A percentile compares a stretch with the other conserved stretches of the same genome.
These are phyloP conservation scores for Didymella pinodella DNA, from an alignment of 2,329 filamentous ascomycete genomes.

Conservation along the genomic window DNA sequence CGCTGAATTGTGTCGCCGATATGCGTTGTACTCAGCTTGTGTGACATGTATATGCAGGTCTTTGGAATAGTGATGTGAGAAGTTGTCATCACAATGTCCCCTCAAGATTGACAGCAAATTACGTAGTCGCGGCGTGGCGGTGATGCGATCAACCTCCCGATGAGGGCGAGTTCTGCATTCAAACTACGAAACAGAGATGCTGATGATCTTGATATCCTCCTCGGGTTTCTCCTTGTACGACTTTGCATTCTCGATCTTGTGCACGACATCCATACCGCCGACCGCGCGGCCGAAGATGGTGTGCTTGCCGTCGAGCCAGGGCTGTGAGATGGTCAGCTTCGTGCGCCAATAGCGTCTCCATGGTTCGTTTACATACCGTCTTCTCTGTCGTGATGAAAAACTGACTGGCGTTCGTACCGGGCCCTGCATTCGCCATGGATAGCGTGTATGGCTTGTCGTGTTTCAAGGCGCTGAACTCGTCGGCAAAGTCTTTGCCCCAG, in stretches of 20 bases:
- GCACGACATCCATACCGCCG: conserved; percentile 90
- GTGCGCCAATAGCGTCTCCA: too few species aligned
- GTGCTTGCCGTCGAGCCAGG: conserved; percentile 95
- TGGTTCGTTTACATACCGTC: conserved; percentile 65
- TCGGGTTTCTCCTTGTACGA: conserved; percentile 93
- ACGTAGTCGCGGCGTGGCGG: too few species aligned
- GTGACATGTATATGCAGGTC: too few species aligned
- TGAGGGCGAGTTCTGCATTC: background rate
- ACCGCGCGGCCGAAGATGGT: conserved; percentile 93
- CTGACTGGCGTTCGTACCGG: conserved; percentile 93
- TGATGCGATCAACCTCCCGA: background rate
- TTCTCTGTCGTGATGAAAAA: conserved; percentile 99
- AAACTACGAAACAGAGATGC: conserved; percentile 63
- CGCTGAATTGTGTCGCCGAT: too few species aligned
- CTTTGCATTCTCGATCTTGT: conserved; percentile 91
- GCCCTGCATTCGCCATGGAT: conserved; percentile 97
- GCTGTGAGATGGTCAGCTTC: conserved; percentile 53
- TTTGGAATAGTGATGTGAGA: too few species aligned
- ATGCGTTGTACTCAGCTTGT: too few species aligned
- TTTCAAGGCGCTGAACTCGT: conserved; percentile 89
- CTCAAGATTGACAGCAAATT: too few species aligned
- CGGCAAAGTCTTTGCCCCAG: conserved; percentile 90
- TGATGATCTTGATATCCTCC: conserved; percentile 97
- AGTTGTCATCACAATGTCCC: too few species aligned
- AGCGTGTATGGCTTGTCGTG: conserved; percentile 97